Percentiles rank a stretch among this genome's conserved stretches.
Evolutionary conservation across 495 filamentous ascomycete genomes (phyloP).

Genomic region (Chaetomium tenue): DNA sequence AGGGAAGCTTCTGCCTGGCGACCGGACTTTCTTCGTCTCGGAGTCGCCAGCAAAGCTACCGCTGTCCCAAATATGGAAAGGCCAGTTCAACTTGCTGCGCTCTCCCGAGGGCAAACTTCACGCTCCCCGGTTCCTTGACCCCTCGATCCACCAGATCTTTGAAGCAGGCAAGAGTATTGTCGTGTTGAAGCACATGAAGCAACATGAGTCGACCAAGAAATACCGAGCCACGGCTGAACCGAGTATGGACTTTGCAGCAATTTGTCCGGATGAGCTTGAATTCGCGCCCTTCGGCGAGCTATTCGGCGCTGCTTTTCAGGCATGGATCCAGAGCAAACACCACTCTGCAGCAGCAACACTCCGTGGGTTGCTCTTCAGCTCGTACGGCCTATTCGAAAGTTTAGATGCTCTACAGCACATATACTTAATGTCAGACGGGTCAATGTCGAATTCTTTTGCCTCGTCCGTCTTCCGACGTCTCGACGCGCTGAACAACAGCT

Average conservation of each 20-base stretch:
- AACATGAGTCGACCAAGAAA: constrained; percentile 33
- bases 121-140: constrained; percentile 71
- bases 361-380: constrained; percentile 61
- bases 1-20: constrained; percentile 62
- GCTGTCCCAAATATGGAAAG: constrained; percentile 67
- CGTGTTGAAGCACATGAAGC: constrained; percentile 65
- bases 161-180: constrained; percentile 85
- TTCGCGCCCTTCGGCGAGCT: constrained; percentile 73
- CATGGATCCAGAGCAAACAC: constrained; percentile 70
- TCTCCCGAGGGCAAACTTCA: constrained; percentile 56
- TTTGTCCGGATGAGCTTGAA: constrained; percentile 45
- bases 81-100: constrained; percentile 63
- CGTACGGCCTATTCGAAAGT: constrained; percentile 63
- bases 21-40: constrained; percentile 72
- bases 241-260: constrained; percentile 54
- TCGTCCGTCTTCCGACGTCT: constrained; percentile 73
- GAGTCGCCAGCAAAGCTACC: constrained; percentile 58
- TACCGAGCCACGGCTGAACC: constrained; percentile 35
- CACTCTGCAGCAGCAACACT: constrained; percentile 64
- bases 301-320: constrained; percentile 65
- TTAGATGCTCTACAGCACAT: constrained; percentile 67
- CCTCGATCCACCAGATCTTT: constrained; percentile 67
- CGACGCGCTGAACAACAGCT: constrained; percentile 61
- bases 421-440: constrained; percentile 72
- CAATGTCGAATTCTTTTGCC: constrained; percentile 60